These are phyloP conservation scores for Cladosporium sp. DNA, from an alignment of 2,329 filamentous ascomycete species.

Conservation along the genomic window DNA sequence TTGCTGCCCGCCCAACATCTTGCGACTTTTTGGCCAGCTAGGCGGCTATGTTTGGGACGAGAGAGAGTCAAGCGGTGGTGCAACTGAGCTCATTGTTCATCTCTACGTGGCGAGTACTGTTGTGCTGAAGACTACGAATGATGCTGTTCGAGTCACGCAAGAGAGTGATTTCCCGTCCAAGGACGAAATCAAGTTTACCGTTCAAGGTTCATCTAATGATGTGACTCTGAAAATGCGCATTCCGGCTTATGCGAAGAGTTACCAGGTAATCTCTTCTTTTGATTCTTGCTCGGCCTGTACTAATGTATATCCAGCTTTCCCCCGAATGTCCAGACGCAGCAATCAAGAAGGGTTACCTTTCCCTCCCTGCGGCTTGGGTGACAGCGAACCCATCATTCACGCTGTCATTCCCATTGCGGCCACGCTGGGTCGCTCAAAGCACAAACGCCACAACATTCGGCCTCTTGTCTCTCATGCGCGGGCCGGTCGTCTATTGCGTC, in stretches of 20 bases:
- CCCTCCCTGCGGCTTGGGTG: conserved; percentile 40
- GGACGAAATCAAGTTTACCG: conserved; percentile 46
- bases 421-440: conserved; percentile 42
- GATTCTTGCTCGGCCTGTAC: not conserved
- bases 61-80: conserved; percentile 24
- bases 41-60: conserved; percentile 52
- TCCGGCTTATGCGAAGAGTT: conserved; percentile 47
- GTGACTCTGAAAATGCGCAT: conserved; percentile 49
- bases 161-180: conserved; percentile 56
- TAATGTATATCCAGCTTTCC: conserved; percentile 27
- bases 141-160: conserved; percentile 43
- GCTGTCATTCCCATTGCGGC: conserved; percentile 44
- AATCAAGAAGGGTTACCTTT: conserved; percentile 49
- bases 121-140: conserved; percentile 34
- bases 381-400: conserved; percentile 39
- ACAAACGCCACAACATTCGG: not conserved
- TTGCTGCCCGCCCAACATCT: conserved; percentile 59
- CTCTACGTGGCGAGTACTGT: conserved; percentile 52
- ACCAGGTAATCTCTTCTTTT: conserved; percentile 24
- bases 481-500: conserved; percentile 58
- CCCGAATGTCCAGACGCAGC: conserved; percentile 31
- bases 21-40: conserved; percentile 52
- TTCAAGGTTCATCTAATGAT: not conserved
- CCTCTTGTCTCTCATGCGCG: conserved; percentile 42
- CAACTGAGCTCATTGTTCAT: conserved; percentile 50